Evolutionary conservation across 495 filamentous ascomycete genomes (phyloP).

Genomic region (Elaphomyces granulatus): DNA sequence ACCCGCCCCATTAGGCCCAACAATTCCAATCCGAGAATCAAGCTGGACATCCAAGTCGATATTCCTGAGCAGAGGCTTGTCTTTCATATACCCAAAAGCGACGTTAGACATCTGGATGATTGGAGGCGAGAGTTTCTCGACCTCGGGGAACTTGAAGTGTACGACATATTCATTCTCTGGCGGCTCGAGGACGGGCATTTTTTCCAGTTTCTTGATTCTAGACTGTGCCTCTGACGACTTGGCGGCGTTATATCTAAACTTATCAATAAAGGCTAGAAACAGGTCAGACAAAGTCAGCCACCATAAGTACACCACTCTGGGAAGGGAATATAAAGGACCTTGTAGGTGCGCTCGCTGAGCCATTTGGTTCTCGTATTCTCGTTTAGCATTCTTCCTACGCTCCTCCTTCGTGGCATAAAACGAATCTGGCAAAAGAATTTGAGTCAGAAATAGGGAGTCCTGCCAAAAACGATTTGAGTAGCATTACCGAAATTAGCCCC

Average conservation of each 20-base stretch:
- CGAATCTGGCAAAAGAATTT: constrained; percentile 47
- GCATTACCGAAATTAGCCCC: constrained; percentile 70
- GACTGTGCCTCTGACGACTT: constrained; percentile 98
- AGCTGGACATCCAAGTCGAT: constrained; percentile 95
- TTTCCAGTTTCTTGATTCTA: constrained; percentile 96
- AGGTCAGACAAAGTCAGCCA: constrained; percentile 9
- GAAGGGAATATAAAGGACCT: constrained; percentile 18
- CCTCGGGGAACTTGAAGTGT: constrained; percentile 94
- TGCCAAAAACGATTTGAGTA: too few relatives aligned
- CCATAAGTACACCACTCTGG: not conserved
- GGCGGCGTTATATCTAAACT: constrained; percentile 98
- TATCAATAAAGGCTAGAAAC: constrained; percentile 82
- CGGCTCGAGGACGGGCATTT: constrained; percentile 80
- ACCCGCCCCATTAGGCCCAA: constrained; percentile 95
- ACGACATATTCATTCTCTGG: constrained; percentile 93
- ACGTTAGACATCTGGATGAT: constrained; percentile 96
- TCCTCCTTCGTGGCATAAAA: constrained; percentile 99
- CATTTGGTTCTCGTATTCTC: constrained; percentile 99
- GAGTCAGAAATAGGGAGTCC: too few relatives aligned
- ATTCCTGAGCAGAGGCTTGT: constrained; percentile 66
- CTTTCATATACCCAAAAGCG: constrained; percentile 73
- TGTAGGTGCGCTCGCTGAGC: constrained; percentile 77
- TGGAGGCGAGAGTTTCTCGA: constrained; percentile 92
- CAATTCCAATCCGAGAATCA: constrained; percentile 95
- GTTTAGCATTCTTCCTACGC: constrained; percentile 86